Evolutionary conservation across 257 asterid species (phyloP).

Genomic region (Solanum stenotomum): DNA sequence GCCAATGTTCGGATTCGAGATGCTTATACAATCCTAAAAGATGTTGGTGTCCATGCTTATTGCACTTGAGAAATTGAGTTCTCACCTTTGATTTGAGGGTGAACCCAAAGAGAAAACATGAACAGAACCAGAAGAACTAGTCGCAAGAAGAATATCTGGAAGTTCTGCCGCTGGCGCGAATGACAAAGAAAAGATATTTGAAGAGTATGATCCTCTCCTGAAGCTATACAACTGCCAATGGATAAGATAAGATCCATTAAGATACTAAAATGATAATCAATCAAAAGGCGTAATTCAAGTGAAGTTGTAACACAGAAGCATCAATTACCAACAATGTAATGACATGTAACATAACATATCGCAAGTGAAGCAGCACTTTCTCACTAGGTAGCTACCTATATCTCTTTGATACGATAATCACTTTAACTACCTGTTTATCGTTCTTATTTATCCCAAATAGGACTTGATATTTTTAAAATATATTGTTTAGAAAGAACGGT

Average conservation of each 20-base stretch:
- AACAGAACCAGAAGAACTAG: slow-evolving; percentile 88
- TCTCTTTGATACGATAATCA: not conserved
- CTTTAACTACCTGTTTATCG: not conserved
- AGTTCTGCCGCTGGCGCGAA: slow-evolving; percentile 73
- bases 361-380: not conserved
- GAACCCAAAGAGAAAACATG: slow-evolving; percentile 65
- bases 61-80: not conserved
- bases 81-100: slow-evolving; percentile 62
- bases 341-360: not conserved
- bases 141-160: slow-evolving; percentile 83
- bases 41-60: not conserved
- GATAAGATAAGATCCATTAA: not conserved
- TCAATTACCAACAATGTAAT: not conserved
- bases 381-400: not conserved
- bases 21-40: not conserved
- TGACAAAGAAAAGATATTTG: slow-evolving; percentile 74
- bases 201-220: slow-evolving; percentile 86
- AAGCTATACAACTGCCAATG: slow-evolving; percentile 85
- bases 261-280: not conserved
- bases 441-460: not conserved
- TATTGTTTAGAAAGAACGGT: not conserved
- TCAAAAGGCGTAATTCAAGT: not conserved
- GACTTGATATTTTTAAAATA: not conserved
- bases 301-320: not conserved
- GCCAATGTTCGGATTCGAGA: not conserved